Base-by-base conservation (phyloP, 2,329 filamentous ascomycete genomes). In the Blastomyces percursus region DNA sequence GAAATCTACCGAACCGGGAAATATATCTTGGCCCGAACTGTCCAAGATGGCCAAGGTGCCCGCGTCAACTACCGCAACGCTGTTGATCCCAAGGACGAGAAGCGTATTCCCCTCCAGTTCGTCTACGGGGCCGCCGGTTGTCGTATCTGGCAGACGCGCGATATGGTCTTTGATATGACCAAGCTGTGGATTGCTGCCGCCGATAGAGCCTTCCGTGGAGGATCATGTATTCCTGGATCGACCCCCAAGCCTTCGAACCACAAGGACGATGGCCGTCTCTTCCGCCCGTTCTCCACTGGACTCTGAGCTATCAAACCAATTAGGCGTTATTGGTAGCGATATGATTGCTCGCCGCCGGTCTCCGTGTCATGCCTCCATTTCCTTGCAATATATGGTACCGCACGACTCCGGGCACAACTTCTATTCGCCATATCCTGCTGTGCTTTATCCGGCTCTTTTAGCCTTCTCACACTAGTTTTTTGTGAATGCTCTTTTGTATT, bases 111-210 rank as follows among this genome's bases (percentile, higher is more conserved):
- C 16, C 72, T 81, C 19, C 86, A 88, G 66, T 88, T 87, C 68
- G 72, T 82, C 1, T 83, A 84, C 62, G 81, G 86, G 65, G 79
- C 83, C 0, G 82, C 85, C 0, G 81, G 85, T 66, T 88, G 85
- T 66, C 77, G 84, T 5, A 70, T 87, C 14, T 88, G 80, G 69
- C 86, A 82, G 64, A 85, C 84, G 1, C 69, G 77, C 19, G 71
- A 76, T 2, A 85, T 84, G 72, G 71, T 83, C 42, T 71, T 77
- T 3, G 77, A 84, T 63, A 77, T 82, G 1, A 76, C 75, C 1
- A 74, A 72, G n/a, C 68, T 83, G 42, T 87, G 85, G 85, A 74
- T 73, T 38, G 75, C 73, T 30, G 78, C 76, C 38, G 73, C 72
- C 1, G 70, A 71, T 6, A 70, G 75, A 1, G 73, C 74, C 0